Conservation (phyloP, 2,329 filamentous ascomycete genomes). For the Didymella lethalis region DNA sequence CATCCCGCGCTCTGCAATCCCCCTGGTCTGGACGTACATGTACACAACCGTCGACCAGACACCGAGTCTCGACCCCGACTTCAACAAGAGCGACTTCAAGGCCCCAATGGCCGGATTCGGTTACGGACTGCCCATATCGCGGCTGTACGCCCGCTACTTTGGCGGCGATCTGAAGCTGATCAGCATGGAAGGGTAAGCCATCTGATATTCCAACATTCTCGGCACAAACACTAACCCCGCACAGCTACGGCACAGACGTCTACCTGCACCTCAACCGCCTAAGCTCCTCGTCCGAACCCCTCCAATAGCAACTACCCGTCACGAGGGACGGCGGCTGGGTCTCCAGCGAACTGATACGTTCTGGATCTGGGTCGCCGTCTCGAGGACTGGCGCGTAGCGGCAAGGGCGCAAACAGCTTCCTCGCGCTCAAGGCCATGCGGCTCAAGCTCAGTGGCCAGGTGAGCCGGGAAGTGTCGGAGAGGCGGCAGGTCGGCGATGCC, state of each 20-base stretch:
- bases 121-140: constrained; percentile 94
- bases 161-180: constrained; percentile 97
- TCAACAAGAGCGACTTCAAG: constrained; percentile 99
- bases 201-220: constrained; percentile 21
- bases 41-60: constrained; percentile 98
- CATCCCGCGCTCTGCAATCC: constrained; percentile 90
- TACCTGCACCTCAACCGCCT: constrained; percentile 97
- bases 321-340: constrained; percentile 73
- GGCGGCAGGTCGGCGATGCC: constrained; percentile 89
- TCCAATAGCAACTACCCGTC: constrained; percentile 92
- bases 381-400: constrained; percentile 66
- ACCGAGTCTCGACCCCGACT: constrained; percentile 93
- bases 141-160: constrained; percentile 95
- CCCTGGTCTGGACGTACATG: constrained; percentile 99
- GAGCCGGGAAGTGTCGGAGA: constrained; percentile 75
- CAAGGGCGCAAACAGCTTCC: constrained; percentile 45
- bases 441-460: constrained; percentile 69
- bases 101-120: constrained; percentile 99
- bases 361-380: constrained; percentile 31
- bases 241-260: constrained; percentile 94
- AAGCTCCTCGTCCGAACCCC: constrained; percentile 91
- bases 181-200: constrained; percentile 96
- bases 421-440: constrained; percentile 63
- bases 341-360: constrained; percentile 45
- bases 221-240: neutral